phyloP scores from a whole-genome alignment of 495 filamentous ascomycete genomes.

The Penicillium bialowiezense region DNA sequence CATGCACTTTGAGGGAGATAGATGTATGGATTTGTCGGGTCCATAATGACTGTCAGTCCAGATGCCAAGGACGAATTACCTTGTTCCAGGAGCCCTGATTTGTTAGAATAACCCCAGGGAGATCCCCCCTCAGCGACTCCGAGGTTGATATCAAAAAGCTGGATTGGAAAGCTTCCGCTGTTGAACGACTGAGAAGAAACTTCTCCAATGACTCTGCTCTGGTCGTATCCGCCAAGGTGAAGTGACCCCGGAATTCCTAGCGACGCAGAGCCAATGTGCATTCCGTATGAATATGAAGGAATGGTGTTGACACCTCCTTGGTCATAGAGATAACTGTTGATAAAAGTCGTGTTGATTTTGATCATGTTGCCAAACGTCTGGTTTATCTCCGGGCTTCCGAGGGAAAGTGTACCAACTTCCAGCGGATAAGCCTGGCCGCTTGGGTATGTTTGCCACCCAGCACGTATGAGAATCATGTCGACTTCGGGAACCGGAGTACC shows the following conservation, averaged over 20 bases:
- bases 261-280: conserved; percentile 50
- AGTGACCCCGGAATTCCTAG: conserved; percentile 38
- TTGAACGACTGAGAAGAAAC: conserved; percentile 12
- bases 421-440: no score
- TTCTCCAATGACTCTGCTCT: conserved; percentile 31
- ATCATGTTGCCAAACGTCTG: not conserved
- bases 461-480: not conserved
- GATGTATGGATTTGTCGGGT: conserved; percentile 44
- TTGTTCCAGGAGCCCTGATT: conserved; percentile 32
- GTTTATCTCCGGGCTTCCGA: not conserved
- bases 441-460: no score
- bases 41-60: conserved; percentile 23
- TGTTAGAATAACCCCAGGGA: conserved; percentile 34
- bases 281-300: conserved; percentile 46
- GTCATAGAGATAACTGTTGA: conserved; percentile 5
- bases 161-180: conserved; percentile 21
- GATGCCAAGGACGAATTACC: not conserved
- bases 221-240: conserved; percentile 50
- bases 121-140: conserved; percentile 36
- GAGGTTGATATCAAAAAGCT: conserved; percentile 35
- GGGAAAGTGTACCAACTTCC: no score
- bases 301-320: conserved; percentile 1
- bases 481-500: not conserved
- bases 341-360: conserved; percentile 4
- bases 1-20: conserved; percentile 47